Evolutionary conservation across 1,284 basidiomycete species (phyloP), one percentile per base, ranked within the genome.

Genomic region (Peniophora sp.): DNA sequence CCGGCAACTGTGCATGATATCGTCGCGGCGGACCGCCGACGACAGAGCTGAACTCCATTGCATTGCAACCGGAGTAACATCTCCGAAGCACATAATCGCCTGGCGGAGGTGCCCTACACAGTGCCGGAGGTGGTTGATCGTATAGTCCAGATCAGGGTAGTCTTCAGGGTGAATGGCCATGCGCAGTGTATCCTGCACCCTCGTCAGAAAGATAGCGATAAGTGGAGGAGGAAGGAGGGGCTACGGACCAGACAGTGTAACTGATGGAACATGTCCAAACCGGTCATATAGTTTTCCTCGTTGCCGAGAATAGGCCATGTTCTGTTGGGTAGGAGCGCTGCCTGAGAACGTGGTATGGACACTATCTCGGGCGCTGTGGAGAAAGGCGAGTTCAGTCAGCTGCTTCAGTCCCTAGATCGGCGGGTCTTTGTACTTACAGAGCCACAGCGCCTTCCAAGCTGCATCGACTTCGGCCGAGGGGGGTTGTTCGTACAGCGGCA

Each of bases 241-340:
- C 8, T 44, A 52, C 60, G 41, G 48, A 62, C 64, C 24, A 65
- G 54, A 47, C 63, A 65, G 51, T 66, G 64, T 18, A 66, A 54
- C 47, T 67, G 61, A 48, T 67, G 64, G 49, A 66, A 67, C 8
- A 66, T 60, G 36, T 64, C 63, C 2, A 65, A 45, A 9, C 50
- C 54, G 20, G 57, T 54, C 22, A 66, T 51, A 49, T 64, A 65
- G 34, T 65, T 55, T 8, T 54, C 57, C 11, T 61, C 57, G 23
- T 62, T 57, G 27, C 58, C 58, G 8, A 56, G 53, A 39, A 64
- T 59, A n/a, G 59, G 56, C 22, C 54, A 55, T 15, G 62, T 65
- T 43, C 55, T 58, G 47, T 64, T 64, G 12, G 59, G 57, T 14
- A 67, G 55, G 14, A 57, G 51, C n/a, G 54, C 44, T 23, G 63